phyloP scores from a whole-genome alignment of 495 filamentous ascomycete species.

The Talaromyces borbonicus region DNA sequence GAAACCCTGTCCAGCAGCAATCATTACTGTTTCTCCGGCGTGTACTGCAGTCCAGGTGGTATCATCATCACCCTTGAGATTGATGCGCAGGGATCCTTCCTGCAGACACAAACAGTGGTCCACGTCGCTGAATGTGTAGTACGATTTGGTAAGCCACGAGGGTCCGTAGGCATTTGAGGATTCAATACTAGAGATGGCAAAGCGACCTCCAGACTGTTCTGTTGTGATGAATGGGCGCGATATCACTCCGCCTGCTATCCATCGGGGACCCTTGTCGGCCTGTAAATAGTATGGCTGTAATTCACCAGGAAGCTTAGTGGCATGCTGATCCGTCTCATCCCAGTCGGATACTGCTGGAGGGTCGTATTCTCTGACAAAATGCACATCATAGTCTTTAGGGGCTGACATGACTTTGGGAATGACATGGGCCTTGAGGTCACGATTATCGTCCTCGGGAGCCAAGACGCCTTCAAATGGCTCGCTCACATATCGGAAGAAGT shows the following conservation, averaged over 20 bases:
- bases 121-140: constrained; percentile 26
- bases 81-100: constrained; percentile 30
- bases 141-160: constrained; percentile 20
- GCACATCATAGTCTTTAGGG: constrained; percentile 38
- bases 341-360: constrained; percentile 30
- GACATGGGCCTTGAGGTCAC: constrained; percentile 29
- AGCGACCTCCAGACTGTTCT: constrained; percentile 31
- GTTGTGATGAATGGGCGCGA: constrained; percentile 35
- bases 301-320: constrained; percentile 26
- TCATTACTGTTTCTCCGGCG: constrained; percentile 32
- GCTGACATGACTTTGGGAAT: constrained; percentile 44
- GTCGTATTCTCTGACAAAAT: constrained; percentile 33
- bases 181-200: constrained; percentile 38
- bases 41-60: constrained; percentile 21
- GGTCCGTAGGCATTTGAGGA: constrained; percentile 23
- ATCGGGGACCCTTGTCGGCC: constrained; percentile 32
- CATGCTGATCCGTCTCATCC: constrained; percentile 29
- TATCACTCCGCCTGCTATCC: constrained; percentile 34
- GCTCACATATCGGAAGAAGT: constrained; percentile 41
- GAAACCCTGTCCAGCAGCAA: constrained; percentile 32
- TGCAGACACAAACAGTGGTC: constrained; percentile 31
- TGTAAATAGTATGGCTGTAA: constrained; percentile 31
- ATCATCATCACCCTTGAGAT: too few relatives aligned
- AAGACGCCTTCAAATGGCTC: constrained; percentile 40
- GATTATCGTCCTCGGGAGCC: constrained; percentile 35